These are phyloP conservation scores for Leavenworthia alabamica DNA, from an alignment of 345 rosid genomes.

Conservation along the genomic window DNA sequence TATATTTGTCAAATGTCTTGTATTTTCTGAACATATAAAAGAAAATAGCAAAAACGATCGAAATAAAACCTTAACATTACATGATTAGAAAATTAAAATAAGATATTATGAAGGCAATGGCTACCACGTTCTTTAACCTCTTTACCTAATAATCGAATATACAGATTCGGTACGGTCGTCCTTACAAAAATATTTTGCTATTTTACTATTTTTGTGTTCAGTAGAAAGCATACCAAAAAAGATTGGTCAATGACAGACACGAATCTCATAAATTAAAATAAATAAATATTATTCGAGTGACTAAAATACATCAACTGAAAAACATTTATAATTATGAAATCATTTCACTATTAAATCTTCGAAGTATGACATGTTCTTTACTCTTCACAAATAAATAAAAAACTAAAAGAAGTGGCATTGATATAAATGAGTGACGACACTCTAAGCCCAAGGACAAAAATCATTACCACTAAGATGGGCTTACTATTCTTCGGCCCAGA, in stretches of 20 bases:
- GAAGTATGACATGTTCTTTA: too few species aligned
- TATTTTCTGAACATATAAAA: background rate
- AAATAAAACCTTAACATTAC: background rate
- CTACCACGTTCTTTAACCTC: slow-evolving; percentile 10
- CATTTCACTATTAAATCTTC: too few species aligned
- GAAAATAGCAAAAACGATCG: background rate
- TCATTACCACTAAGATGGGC: background rate
- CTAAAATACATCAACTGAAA: too few species aligned
- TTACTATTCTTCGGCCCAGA: background rate
- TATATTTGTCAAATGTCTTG: background rate
- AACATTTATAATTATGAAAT: too few species aligned
- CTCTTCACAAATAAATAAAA: too few species aligned
- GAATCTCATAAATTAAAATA: background rate
- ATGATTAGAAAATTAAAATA: background rate
- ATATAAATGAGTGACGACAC: background rate
- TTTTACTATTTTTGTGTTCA: background rate
- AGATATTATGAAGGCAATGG: background rate
- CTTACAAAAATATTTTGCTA: background rate
- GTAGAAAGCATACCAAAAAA: background rate
- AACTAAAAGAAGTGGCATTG: too few species aligned
- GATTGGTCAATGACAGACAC: slow-evolving; percentile 1
- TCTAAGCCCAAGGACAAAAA: background rate
- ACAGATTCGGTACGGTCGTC: background rate
- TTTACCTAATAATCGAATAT: slow-evolving; percentile 1
- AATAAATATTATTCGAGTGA: too few species aligned